phyloP scores from a whole-genome alignment of 2,329 filamentous ascomycete genomes.

The Aspergillus fumigatiaffinis region DNA sequence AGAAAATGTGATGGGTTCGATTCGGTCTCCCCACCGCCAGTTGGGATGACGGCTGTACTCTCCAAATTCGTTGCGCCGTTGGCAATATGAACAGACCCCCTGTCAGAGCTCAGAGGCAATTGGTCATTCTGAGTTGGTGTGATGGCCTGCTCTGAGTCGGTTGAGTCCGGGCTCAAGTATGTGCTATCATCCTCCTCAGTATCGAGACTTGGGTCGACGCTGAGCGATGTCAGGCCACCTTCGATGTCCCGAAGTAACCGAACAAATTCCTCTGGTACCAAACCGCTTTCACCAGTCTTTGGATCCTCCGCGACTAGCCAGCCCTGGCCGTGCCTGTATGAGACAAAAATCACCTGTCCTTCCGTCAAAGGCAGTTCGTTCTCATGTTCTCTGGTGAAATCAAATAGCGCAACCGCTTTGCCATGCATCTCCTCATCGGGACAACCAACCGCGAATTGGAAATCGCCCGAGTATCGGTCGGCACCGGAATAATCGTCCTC shows the following conservation, averaged over 20 bases:
- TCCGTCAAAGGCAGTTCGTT: constrained; percentile 91
- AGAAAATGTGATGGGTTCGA: constrained; percentile 19
- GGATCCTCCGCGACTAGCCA: constrained; percentile 98
- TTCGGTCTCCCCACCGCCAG: constrained; percentile 49
- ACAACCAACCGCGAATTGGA: constrained; percentile 90
- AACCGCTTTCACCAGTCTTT: constrained; percentile 84
- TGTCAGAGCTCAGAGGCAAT: constrained; percentile 1
- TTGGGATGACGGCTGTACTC: constrained; percentile 46
- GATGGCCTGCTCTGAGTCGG: constrained; percentile 26
- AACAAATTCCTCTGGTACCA: constrained; percentile 96
- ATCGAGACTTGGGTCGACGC: constrained; percentile 48
- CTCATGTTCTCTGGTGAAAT: constrained; percentile 92
- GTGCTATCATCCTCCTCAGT: constrained; percentile 49
- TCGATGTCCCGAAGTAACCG: constrained; percentile 88
- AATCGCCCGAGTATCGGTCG: constrained; percentile 80
- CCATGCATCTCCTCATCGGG: constrained; percentile 98
- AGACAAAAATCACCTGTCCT: constrained; percentile 94
- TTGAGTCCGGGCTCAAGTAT: constrained; percentile 54
- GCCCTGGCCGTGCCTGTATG: constrained; percentile 91
- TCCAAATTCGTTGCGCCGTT: constrained; percentile 18
- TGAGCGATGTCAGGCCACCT: constrained; percentile 73
- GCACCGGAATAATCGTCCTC: constrained; percentile 54
- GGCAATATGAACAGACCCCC: constrained; percentile 10
- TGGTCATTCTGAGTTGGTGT: constrained; percentile 30
- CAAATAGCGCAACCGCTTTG: constrained; percentile 90